Evolutionary conservation across 306 rosid species (phyloP).

Genomic region (Inga leiocalycina): DNA sequence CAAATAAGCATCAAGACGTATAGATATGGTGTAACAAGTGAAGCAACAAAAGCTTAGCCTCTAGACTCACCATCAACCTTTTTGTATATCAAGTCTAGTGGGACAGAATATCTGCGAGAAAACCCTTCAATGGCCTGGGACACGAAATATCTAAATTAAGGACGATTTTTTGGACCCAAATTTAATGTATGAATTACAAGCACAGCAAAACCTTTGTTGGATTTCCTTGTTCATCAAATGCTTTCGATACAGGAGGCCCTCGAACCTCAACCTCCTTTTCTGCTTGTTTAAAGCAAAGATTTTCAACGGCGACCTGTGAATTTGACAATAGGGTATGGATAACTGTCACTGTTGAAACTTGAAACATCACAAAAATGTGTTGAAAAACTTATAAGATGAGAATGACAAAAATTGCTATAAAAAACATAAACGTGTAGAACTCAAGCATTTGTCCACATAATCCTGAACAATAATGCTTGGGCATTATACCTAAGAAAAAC

Average conservation of each 20-base stretch:
- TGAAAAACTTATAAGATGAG: not conserved
- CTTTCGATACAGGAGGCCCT: conserved; percentile 95
- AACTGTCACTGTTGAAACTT: conserved; percentile 2
- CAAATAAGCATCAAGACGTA: not conserved
- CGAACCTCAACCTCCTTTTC: conserved; percentile 84
- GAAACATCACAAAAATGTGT: not conserved
- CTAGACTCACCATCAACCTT: conserved; percentile 81
- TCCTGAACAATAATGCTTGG: conserved; percentile 8
- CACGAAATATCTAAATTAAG: conserved; percentile 43
- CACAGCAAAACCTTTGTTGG: conserved; percentile 73
- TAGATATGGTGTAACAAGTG: not conserved
- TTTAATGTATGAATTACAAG: conserved; percentile 14
- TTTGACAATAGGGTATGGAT: conserved; percentile 21
- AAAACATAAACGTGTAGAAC: conserved; percentile 10
- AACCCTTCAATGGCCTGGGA: conserved; percentile 88
- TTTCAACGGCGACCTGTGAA: conserved; percentile 68
- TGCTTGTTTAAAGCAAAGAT: conserved; percentile 69
- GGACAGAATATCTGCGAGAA: conserved; percentile 79
- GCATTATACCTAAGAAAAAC: not conserved
- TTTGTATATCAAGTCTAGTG: conserved; percentile 57
- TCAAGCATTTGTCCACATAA: conserved; percentile 5
- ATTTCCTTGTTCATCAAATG: conserved; percentile 82
- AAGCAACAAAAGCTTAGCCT: conserved; percentile 9
- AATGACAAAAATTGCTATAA: conserved; percentile 3
- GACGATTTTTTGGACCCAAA: conserved; percentile 11